Evolutionary conservation across 176 grass and related monocot species (phyloP).

Genomic region (Luzula sylvatica): DNA sequence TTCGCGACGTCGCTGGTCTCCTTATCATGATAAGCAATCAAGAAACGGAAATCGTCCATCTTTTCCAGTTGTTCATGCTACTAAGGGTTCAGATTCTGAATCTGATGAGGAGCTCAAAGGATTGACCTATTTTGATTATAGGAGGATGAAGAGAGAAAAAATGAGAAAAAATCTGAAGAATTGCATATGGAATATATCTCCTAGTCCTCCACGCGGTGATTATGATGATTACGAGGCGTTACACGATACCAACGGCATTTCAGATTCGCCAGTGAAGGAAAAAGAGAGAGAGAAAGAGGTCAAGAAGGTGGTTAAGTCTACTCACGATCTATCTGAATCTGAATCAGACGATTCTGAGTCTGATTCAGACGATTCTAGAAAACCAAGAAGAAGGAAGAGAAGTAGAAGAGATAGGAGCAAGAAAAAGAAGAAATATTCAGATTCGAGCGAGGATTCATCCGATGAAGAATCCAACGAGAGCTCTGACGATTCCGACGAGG

Average conservation of each 20-base stretch:
- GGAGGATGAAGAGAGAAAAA: slow-evolving; percentile 72
- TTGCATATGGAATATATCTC: slow-evolving; percentile 65
- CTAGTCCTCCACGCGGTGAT: slow-evolving; percentile 46
- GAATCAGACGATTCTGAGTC: slow-evolving; percentile 43
- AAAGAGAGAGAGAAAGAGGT: slow-evolving; percentile 21
- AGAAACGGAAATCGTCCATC: slow-evolving; percentile 5
- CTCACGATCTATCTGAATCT: not conserved
- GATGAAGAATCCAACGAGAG: slow-evolving; percentile 33
- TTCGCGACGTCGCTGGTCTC: slow-evolving; percentile 29
- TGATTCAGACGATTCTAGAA: slow-evolving; percentile 32
- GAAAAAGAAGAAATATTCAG: slow-evolving; percentile 27
- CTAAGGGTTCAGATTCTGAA: slow-evolving; percentile 22
- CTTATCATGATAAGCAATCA: slow-evolving; percentile 31
- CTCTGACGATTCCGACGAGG: slow-evolving; percentile 42
- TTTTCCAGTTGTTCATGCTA: not conserved
- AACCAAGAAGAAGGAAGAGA: slow-evolving; percentile 32
- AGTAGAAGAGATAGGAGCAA: slow-evolving; percentile 32
- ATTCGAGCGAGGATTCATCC: slow-evolving; percentile 23
- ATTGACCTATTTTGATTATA: slow-evolving; percentile 69
- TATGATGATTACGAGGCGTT: slow-evolving; percentile 23
- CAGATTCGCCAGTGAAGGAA: slow-evolving; percentile 26
- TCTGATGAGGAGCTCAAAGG: slow-evolving; percentile 65
- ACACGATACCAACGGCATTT: slow-evolving; percentile 16
- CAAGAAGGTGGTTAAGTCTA: slow-evolving; percentile 14
- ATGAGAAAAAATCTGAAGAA: slow-evolving; percentile 49